Evolutionary conservation across 129 eudicot genomes (phyloP).

Genomic region (Flaveria trinervia): DNA sequence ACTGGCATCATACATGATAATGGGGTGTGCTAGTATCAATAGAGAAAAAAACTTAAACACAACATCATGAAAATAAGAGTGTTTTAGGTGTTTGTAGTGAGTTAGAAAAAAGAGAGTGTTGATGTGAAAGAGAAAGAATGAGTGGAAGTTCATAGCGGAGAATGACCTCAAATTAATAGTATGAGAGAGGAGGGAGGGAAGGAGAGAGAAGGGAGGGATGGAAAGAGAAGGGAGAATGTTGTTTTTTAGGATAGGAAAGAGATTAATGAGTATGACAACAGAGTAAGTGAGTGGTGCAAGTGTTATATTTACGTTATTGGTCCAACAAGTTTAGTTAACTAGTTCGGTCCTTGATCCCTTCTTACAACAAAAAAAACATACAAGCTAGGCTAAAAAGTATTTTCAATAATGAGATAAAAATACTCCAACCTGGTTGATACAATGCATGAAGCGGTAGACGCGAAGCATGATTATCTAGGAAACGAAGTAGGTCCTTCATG

Average conservation of each 20-base stretch:
- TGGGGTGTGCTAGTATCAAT: not conserved
- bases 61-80: too few relatives aligned
- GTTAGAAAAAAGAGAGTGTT: not conserved
- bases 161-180: too few relatives aligned
- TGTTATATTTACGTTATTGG: too few relatives aligned
- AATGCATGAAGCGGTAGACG: slow-evolving; percentile 44
- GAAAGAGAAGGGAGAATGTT: too few relatives aligned
- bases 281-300: too few relatives aligned
- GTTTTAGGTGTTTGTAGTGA: too few relatives aligned
- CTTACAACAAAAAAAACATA: not conserved
- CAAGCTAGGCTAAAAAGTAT: not conserved
- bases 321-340: not conserved
- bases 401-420: not conserved
- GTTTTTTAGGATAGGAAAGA: too few relatives aligned
- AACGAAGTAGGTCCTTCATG: slow-evolving; percentile 51
- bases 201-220: too few relatives aligned
- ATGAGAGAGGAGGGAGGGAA: too few relatives aligned
- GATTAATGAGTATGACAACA: too few relatives aligned
- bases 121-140: not conserved
- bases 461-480: slow-evolving; percentile 42
- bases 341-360: not conserved
- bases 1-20: not conserved
- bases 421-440: slow-evolving; percentile 56
- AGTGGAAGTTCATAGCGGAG: too few relatives aligned
- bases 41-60: too few relatives aligned